These are phyloP conservation scores for Suillus bovinus DNA, from an alignment of 768 basidiomycete species.

Conservation along the genomic window DNA sequence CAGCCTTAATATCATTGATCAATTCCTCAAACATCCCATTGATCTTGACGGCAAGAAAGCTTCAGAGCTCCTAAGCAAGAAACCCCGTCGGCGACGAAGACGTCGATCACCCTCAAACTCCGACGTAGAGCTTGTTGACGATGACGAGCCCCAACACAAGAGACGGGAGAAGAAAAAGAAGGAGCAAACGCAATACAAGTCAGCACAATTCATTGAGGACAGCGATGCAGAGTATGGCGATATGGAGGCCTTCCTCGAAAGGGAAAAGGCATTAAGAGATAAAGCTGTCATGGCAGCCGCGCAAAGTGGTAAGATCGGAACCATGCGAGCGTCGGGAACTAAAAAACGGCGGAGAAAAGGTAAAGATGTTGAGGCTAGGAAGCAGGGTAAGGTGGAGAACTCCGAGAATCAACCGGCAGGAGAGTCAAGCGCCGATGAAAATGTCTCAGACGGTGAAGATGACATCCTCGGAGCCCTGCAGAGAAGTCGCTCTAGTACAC, in stretches of 20 bases:
- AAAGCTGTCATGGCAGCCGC: slow-evolving; percentile 48
- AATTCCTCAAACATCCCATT: slow-evolving; percentile 81
- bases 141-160: slow-evolving; percentile 35
- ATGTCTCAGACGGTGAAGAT: slow-evolving; percentile 26
- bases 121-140: slow-evolving; percentile 36
- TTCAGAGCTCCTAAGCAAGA: slow-evolving; percentile 68
- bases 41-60: slow-evolving; percentile 79
- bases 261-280: slow-evolving; percentile 64
- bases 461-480: slow-evolving; percentile 23
- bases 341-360: slow-evolving; percentile 56
- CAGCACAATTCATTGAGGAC: slow-evolving; percentile 89
- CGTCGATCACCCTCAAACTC: slow-evolving; percentile 50
- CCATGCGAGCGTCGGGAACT: slow-evolving; percentile 50
- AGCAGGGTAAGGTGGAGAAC: slow-evolving; percentile 32
- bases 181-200: slow-evolving; percentile 79
- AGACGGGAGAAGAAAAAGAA: slow-evolving; percentile 55
- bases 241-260: slow-evolving; percentile 80
- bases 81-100: slow-evolving; percentile 51
- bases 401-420: slow-evolving; percentile 34
- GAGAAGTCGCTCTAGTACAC: slow-evolving; percentile 25
- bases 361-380: slow-evolving; percentile 47
- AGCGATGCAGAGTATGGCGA: slow-evolving; percentile 83
- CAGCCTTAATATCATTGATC: slow-evolving; percentile 73
- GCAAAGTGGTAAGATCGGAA: slow-evolving; percentile 38
- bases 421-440: slow-evolving; percentile 21